Conservation (phyloP, 495 filamentous ascomycete species). For the Thozetella sp. region DNA sequence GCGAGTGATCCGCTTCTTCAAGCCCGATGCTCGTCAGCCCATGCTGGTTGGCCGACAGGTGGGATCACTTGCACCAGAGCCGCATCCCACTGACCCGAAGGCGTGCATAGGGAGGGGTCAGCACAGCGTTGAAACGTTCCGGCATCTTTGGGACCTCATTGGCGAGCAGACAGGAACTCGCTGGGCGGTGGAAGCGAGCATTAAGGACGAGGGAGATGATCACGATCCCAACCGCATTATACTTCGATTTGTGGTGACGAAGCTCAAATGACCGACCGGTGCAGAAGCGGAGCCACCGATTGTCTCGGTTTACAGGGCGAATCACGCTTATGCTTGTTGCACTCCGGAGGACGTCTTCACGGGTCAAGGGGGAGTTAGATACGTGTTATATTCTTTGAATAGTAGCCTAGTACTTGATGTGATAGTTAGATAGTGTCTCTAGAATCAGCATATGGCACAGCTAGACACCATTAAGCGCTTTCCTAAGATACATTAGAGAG, state of each 20-base stretch:
- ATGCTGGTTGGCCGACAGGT: slow-evolving; percentile 34
- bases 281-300: too few relatives aligned
- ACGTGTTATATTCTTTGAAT: too few relatives aligned
- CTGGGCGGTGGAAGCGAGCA: not conserved
- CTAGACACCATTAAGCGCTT: too few relatives aligned
- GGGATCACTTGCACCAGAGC: not conserved
- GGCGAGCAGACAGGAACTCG: not conserved
- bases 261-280: not conserved
- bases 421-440: too few relatives aligned
- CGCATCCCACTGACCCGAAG: not conserved
- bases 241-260: not conserved
- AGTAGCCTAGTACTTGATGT: too few relatives aligned
- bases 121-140: not conserved
- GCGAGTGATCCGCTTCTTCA: slow-evolving; percentile 33
- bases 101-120: not conserved
- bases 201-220: not conserved
- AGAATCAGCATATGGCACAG: too few relatives aligned
- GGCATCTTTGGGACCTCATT: not conserved
- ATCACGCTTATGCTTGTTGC: too few relatives aligned
- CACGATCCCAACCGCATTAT: not conserved
- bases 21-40: slow-evolving; percentile 25
- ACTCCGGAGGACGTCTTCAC: too few relatives aligned
- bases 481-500: too few relatives aligned
- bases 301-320: too few relatives aligned
- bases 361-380: too few relatives aligned